Evolutionary conservation across 192 early-diverging fungal species (phyloP), one percentile per base, ranked within the genome.

Genomic region (Cladochytrium replicatum): DNA sequence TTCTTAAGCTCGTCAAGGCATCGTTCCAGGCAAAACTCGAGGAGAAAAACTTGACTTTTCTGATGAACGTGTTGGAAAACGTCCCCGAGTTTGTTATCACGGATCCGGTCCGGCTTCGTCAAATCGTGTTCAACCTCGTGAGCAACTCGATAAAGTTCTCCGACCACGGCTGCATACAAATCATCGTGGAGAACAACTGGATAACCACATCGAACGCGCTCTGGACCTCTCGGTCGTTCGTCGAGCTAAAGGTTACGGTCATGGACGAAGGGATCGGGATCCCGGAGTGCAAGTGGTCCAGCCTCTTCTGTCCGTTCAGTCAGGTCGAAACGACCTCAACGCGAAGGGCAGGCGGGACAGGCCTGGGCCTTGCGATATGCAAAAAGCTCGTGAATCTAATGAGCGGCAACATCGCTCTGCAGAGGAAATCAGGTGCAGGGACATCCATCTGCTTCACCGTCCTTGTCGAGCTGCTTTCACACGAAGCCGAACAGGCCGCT

Each of bases 61-160:
- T 4, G 17, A 52, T 9, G 42, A 46, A n/a, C 13, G 13, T 7
- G 51, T 52, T 24, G 23, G 26, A 0, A 50, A 50, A 3, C 57
- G n/a, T n/a, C n/a, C n/a, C n/a, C n/a, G n/a, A 48, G 15, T 15
- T 48, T 4, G 32, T 60, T 6, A 17, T 54, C 21, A 45, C 51
- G 1, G 58, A 60, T 31, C 23, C 51, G 15, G 22, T 43, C 2
- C 13, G 52, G 27, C 9, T 60, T 9, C 25, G 44, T 44, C 58
- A 60, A 46, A 29, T 60, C 2, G 23, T 53, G 32, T 3, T 55
- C 6, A 60, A 60, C 26, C 45, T 60, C 19, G 40, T 55, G 11
- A 54, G 43, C 0, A 60, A 60, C 27, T 43, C 52, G 43, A 19
- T 54, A 15, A 60, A 60, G 40, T 59, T 59, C 29, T 46, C 57